Conservation (phyloP, 108 stramenopile genomes). For the Stephanodiscus triporus region DNA sequence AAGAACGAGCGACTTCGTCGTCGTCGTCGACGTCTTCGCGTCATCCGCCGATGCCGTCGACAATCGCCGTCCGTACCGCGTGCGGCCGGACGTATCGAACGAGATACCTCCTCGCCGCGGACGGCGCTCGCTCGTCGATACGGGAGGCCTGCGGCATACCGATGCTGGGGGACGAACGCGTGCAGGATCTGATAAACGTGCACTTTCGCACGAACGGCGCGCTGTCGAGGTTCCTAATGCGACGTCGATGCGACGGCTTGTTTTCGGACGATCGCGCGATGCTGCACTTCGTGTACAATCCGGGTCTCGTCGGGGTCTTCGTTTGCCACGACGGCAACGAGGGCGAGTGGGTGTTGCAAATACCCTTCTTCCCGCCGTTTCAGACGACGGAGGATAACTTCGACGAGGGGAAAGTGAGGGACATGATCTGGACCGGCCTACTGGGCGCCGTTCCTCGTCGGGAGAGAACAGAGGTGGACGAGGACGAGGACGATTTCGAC, state of each 20-base stretch:
- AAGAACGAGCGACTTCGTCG: not conserved
- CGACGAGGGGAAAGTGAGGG: slow-evolving; percentile 37
- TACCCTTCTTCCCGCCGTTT: slow-evolving; percentile 94
- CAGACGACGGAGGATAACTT: slow-evolving; percentile 77
- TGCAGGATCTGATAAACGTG: slow-evolving; percentile 89
- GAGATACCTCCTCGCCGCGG: slow-evolving; percentile 78
- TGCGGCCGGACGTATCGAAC: slow-evolving; percentile 20
- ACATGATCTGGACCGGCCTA: slow-evolving; percentile 66
- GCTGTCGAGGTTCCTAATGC: slow-evolving; percentile 38
- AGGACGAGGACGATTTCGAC: slow-evolving; percentile 11
- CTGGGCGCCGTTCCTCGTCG: slow-evolving; percentile 19
- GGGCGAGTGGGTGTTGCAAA: slow-evolving; percentile 94
- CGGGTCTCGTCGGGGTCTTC: slow-evolving; percentile 84
- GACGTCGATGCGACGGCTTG: not conserved
- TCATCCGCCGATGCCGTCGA: too few relatives aligned
- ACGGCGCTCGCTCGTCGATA: slow-evolving; percentile 80
- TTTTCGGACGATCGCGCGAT: slow-evolving; percentile 66
- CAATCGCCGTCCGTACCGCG: slow-evolving; percentile 38
- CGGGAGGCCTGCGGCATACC: slow-evolving; percentile 57
- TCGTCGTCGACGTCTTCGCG: slow-evolving; percentile 2
- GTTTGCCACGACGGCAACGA: slow-evolving; percentile 79
- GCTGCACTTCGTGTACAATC: slow-evolving; percentile 92
- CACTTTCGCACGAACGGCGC: slow-evolving; percentile 67
- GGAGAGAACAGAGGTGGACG: not conserved
- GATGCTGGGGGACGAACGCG: slow-evolving; percentile 53